Percentiles rank a stretch among this genome's conserved stretches.
Evolutionary conservation across 192 early-diverging fungal genomes (phyloP).

Genomic region (Chytriomyces hyalinus): DNA sequence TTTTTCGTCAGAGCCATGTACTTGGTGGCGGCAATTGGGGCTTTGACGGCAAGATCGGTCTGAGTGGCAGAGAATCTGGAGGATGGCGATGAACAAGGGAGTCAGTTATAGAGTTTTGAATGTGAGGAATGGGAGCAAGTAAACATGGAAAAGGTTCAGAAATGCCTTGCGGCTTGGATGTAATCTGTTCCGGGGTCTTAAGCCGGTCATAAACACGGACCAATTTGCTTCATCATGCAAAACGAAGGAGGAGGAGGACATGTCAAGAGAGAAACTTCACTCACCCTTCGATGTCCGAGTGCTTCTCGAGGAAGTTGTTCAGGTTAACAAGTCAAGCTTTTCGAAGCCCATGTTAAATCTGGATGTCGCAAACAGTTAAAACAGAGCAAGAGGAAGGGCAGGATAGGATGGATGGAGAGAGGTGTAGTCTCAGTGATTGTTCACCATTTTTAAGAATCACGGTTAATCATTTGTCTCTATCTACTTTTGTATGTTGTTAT

Average conservation of each 20-base stretch:
- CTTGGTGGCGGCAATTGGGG: too few species aligned
- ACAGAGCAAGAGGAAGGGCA: background rate
- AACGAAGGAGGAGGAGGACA: background rate
- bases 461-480: constrained; percentile 33
- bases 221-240: constrained; percentile 53
- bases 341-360: constrained; percentile 40
- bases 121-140: background rate
- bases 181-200: constrained; percentile 64
- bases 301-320: constrained; percentile 47
- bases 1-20: constrained; percentile 91
- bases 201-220: constrained; percentile 53
- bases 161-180: constrained; percentile 38
- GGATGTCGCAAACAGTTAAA: background rate
- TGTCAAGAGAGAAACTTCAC: background rate
- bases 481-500: constrained; percentile 33
- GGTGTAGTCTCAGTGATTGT: constrained; percentile 29
- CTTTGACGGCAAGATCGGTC: constrained; percentile 15
- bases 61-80: constrained; percentile 62
- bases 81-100: background rate
- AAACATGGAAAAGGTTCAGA: constrained; percentile 1
- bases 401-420: background rate
- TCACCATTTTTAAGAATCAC: constrained; percentile 31
- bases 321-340: constrained; percentile 33
- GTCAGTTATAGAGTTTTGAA: background rate
- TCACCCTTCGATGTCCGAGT: constrained; percentile 49